Evolutionary conservation across 2,329 filamentous ascomycete species (phyloP).

Genomic region (Aspergillus sp.): DNA sequence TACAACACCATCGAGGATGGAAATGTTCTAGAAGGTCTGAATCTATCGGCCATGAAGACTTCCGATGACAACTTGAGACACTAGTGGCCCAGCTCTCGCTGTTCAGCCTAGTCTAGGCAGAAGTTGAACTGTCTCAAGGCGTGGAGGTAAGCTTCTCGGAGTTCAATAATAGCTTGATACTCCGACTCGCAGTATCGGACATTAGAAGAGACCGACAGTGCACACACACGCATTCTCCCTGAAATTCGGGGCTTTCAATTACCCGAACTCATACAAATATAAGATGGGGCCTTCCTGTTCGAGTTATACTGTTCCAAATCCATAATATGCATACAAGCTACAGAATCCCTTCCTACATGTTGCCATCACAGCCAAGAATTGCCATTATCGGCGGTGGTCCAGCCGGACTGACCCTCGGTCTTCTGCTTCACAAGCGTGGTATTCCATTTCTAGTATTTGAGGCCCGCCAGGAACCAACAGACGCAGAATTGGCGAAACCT

Average conservation of each 20-base stretch:
- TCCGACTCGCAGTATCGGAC: neutral
- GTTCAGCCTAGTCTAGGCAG: neutral
- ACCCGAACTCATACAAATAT: neutral
- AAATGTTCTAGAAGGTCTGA: neutral
- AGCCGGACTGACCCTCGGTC: slow-evolving; percentile 33
- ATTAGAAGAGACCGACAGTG: neutral
- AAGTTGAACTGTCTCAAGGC: too few species aligned
- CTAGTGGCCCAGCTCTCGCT: too few species aligned
- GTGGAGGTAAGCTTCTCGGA: neutral
- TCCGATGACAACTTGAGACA: neutral
- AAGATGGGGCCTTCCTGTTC: neutral
- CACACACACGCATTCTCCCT: neutral
- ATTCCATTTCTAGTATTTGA: slow-evolving; percentile 37
- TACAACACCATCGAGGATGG: neutral
- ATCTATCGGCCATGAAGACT: too few species aligned
- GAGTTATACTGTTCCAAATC: neutral
- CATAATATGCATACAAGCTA: neutral
- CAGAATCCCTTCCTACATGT: neutral
- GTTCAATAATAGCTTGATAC: neutral
- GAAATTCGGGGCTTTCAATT: neutral
- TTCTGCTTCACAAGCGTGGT: slow-evolving; percentile 26
- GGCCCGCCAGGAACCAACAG: slow-evolving; percentile 27
- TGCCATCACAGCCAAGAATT: neutral
- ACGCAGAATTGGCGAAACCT: slow-evolving; percentile 22
- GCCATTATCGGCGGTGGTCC: slow-evolving; percentile 32